Base-by-base conservation (phyloP, 1,284 basidiomycete species). In the Papiliotrema nemorosa region DNA sequence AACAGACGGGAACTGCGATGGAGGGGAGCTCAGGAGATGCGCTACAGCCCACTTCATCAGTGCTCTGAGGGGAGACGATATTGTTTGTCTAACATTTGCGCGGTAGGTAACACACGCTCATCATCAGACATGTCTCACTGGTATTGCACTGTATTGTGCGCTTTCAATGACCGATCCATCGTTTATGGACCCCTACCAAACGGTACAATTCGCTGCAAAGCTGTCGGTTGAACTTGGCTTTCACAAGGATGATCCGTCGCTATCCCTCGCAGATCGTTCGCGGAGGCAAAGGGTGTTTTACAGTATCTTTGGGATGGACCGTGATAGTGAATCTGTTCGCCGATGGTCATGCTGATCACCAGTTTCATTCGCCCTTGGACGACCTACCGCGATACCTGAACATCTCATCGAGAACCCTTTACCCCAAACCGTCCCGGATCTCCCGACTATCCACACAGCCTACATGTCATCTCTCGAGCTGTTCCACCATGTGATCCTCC, bases 361-460 rank as follows among this genome's bases (percentile, higher is more conserved):
- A 40, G 44, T 52, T 9, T 52, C 44, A 13, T 29, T 36, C 7
- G 43, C 50, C 3, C 24, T 52, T 12, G 37, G 21, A 10, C 26
- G 35, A 18, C 44, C 50, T n/a, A 7, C 37, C 14, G 37, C 50
- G 5, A 47, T 52, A 12, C 44, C 50, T 16, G 44, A 52, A n/a
- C 16, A 35, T 3, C 33, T 47, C 2, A 47, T 52, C 36, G 26
- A 18, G 6, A 40, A 22, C 9, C 29, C 36, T 20, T 36, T 52
- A 13, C 50, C 50, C 33, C 25, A 31, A 12, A 27, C 7, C 14
- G 42, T 50, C 14, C 26, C 42, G 22, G 49, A 39, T 27, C 42
- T 5, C 22, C 22, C 27, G 25, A 24, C 10, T 10, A 37, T n/a
- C 35, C 35, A 31, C 24, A 29, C 22, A 3, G 29, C 35, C n/a